A percentile compares a stretch with the other conserved stretches of the same genome.
Conservation (phyloP, 345 rosid species). For the Durio zibethinus region DNA sequence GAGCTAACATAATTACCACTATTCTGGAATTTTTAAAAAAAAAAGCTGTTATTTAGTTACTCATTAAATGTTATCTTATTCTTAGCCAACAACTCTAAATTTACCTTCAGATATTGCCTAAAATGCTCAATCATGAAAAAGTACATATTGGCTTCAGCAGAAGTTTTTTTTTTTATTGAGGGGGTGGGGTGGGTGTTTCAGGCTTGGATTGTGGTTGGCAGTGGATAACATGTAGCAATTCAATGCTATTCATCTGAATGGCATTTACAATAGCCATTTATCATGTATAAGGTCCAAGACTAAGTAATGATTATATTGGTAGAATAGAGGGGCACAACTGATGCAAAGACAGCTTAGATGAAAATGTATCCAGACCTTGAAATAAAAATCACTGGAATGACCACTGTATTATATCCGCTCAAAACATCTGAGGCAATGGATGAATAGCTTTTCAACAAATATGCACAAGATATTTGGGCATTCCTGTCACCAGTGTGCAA, state of each 20-base stretch:
- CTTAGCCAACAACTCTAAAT: background rate
- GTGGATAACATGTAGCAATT: background rate
- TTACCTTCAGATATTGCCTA: background rate
- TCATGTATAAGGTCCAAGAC: background rate
- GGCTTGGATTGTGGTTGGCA: background rate
- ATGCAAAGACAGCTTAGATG: background rate
- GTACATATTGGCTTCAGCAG: background rate
- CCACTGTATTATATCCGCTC: slow-evolving; percentile 61
- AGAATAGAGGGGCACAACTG: background rate
- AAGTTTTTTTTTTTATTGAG: background rate
- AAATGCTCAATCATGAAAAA: background rate
- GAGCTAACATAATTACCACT: background rate
- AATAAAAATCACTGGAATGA: slow-evolving; percentile 75
- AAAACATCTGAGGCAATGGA: slow-evolving; percentile 74
- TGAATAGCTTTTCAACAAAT: slow-evolving; percentile 74
- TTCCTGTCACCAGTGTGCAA: slow-evolving; percentile 77
- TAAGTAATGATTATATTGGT: background rate
- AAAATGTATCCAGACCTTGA: slow-evolving; percentile 55
- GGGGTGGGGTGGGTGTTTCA: background rate
- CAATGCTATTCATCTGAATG: background rate
- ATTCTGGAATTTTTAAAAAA: background rate
- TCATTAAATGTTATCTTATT: background rate
- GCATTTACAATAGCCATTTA: background rate
- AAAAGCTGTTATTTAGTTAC: background rate
- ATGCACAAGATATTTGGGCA: slow-evolving; percentile 78